phyloP scores from a whole-genome alignment of 331 rosid species.

The Stylosanthes scabra region DNA sequence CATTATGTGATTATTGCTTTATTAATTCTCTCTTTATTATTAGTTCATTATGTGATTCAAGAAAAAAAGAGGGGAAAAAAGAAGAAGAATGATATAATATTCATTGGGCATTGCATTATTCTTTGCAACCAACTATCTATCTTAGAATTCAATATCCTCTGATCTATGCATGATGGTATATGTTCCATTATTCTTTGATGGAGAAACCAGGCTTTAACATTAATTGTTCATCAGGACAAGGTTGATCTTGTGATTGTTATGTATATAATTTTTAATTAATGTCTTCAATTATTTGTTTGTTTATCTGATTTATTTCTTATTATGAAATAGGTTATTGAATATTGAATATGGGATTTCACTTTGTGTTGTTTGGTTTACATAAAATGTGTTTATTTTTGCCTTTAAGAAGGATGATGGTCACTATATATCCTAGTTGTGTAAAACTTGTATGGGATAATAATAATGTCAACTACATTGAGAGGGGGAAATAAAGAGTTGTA shows the following conservation, averaged over 20 bases:
- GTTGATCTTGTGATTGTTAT: conserved; percentile 38
- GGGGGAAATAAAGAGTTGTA: conserved; percentile 2
- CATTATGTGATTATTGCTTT: conserved; percentile 2
- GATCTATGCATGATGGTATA: not conserved
- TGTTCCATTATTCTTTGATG: conserved; percentile 48
- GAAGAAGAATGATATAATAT: conserved; percentile 16
- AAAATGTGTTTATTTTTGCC: not conserved
- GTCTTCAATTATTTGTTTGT: conserved; percentile 23
- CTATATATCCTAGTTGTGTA: not conserved
- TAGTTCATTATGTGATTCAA: conserved; percentile 22
- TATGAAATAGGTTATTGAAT: not conserved
- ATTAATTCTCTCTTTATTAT: not conserved
- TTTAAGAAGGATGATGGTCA: not conserved
- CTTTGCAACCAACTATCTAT: not conserved
- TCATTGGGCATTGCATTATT: conserved; percentile 39
- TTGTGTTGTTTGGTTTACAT: not conserved
- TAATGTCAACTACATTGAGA: not conserved
- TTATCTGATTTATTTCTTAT: not conserved
- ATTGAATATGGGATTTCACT: not conserved
- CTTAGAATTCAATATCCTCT: conserved; percentile 27
- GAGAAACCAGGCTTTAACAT: conserved; percentile 31
- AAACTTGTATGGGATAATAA: not conserved
- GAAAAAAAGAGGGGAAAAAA: too few species aligned
- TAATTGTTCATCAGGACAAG: too few species aligned
- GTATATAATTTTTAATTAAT: conserved; percentile 47